Evolutionary conservation across 192 early-diverging fungal genomes (phyloP), one percentile per base, ranked within the genome.

Genomic region (Martensiomyces pterosporus): DNA sequence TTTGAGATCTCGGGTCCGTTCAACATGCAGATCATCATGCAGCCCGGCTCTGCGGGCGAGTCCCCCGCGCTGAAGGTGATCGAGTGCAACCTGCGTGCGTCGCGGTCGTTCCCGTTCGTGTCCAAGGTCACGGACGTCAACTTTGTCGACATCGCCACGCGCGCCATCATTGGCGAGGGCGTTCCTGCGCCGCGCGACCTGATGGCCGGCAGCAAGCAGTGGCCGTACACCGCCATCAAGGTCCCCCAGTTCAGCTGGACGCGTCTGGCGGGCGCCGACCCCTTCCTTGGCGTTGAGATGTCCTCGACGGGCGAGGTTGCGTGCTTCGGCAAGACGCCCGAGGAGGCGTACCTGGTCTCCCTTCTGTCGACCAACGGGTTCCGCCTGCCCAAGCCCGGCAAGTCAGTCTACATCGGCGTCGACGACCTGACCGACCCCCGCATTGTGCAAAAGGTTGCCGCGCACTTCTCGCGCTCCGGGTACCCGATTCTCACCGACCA

Each of bases 251-350:
- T 98, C 81, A 86, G 82, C 33, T 98, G 90, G 89, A 97, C 91
- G 35, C 90, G 96, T 29, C 76, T 98, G 24, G 85, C 80, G 3
- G 93, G 96, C 33, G 96, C 96, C 15, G 96, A 98, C 56, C 93
- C 95, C 29, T 85, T 94, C 76, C 78, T 98, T 26, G 92, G 92
- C 46, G 96, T 98, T 43, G 96, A 98, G 74, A 98, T 98, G 96
- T 86, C 93, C 17, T 92, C 89, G 12, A 98, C 95, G 3, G 95
- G 95, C 45, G 95, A 98, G 78, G 92, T 98, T 13, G 95, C 95
- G 0, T 94, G 93, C 75, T 98, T 98, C 57, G 96, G 96, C 18
- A 75, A 77, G 23, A 85, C 94, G 49, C 86, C 94, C 41, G 78
- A 86, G 36, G 90, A 95, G 56, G 92, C 93, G 4, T 94, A 86